phyloP scores from a whole-genome alignment of 2,329 filamentous ascomycete genomes.

The Lachnellula arida region DNA sequence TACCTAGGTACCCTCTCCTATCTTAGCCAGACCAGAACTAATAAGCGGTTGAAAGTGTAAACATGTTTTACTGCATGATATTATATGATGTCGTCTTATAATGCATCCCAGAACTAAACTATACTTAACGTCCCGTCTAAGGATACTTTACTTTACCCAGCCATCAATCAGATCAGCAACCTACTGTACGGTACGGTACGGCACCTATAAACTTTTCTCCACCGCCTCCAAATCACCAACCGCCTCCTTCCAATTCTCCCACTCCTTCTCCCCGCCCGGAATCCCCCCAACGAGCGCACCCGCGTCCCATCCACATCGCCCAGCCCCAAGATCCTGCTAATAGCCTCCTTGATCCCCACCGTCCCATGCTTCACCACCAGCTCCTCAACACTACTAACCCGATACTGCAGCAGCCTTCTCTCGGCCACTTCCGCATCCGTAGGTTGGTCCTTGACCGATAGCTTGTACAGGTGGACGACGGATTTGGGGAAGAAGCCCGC shows the following conservation, averaged over 20 bases:
- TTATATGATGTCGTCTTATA: neutral
- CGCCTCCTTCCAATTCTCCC: conserved; percentile 40
- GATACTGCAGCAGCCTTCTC: conserved; percentile 54
- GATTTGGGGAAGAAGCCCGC: conserved; percentile 61
- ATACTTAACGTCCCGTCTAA: neutral
- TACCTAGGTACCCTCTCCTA: too few relatives aligned
- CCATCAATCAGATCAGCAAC: too few relatives aligned
- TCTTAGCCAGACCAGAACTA: too few relatives aligned
- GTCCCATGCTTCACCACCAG: conserved; percentile 55
- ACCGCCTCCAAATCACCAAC: conserved; percentile 28
- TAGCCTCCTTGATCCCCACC: conserved; percentile 61
- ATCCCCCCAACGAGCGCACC: conserved; percentile 53
- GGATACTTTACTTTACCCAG: neutral
- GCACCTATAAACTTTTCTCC: conserved; percentile 25
- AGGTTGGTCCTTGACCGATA: conserved; percentile 36
- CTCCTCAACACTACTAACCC: conserved; percentile 57
- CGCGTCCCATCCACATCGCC: conserved; percentile 56
- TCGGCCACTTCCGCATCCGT: conserved; percentile 42
- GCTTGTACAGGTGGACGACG: conserved; percentile 52
- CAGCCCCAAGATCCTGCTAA: conserved; percentile 53
- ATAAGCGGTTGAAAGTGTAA: too few relatives aligned
- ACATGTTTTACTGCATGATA: too few relatives aligned
- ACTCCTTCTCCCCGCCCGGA: conserved; percentile 46
- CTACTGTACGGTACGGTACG: too few relatives aligned
- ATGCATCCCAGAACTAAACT: neutral